Conservation (phyloP, 306 rosid genomes). For the Dicorynia guianensis region DNA sequence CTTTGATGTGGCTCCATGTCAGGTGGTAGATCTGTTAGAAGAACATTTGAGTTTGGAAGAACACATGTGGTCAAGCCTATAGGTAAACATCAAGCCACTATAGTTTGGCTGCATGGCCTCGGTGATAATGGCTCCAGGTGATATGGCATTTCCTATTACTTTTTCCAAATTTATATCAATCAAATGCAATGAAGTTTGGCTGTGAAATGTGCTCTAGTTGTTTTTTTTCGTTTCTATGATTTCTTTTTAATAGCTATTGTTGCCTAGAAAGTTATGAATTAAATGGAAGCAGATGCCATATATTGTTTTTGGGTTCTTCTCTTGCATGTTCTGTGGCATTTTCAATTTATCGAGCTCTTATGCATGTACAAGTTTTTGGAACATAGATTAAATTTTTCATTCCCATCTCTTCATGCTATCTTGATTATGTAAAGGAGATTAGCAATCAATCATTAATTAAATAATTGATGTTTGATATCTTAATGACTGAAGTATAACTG, state of each 20-base stretch:
- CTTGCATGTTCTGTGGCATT: constrained; percentile 16
- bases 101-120: constrained; percentile 99
- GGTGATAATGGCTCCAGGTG: constrained; percentile 99
- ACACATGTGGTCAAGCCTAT: constrained; percentile 96
- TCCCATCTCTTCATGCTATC: not conserved
- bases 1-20: constrained; percentile 36
- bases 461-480: too few relatives aligned
- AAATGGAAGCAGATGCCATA: constrained; percentile 13
- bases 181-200: constrained; percentile 7
- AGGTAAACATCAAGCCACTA: constrained; percentile 98
- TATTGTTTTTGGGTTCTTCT: constrained; percentile 9
- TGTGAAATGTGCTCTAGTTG: constrained; percentile 12
- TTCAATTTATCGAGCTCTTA: constrained; percentile 3
- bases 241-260: not conserved
- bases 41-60: constrained; percentile 84
- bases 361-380: not conserved
- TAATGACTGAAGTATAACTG: not conserved
- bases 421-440: not conserved
- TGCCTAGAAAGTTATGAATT: constrained; percentile 20
- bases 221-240: constrained; percentile 3
- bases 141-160: constrained; percentile 39
- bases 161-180: constrained; percentile 10
- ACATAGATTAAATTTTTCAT: constrained; percentile 17
- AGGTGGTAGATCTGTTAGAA: constrained; percentile 75
- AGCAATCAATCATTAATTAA: too few relatives aligned